phyloP scores from a whole-genome alignment of 805 yeast species.

The Yueomyces sp. region DNA sequence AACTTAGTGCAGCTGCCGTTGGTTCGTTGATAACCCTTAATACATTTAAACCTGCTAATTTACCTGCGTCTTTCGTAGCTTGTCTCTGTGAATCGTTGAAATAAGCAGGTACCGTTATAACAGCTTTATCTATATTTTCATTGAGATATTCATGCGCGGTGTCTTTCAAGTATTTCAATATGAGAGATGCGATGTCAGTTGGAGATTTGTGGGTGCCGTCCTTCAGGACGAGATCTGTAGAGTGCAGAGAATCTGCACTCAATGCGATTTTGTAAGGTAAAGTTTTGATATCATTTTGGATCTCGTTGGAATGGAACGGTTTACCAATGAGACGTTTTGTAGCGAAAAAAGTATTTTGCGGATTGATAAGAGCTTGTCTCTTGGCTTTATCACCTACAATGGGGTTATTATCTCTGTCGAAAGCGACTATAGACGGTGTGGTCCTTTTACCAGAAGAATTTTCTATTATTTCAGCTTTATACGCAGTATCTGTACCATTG shows the following conservation, averaged over 20 bases:
- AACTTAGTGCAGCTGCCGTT: conserved; percentile 76
- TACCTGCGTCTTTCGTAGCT: conserved; percentile 84
- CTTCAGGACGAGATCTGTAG: background rate
- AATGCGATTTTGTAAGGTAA: conserved; percentile 47
- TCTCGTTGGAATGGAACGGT: conserved; percentile 52
- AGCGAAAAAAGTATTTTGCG: conserved; percentile 68
- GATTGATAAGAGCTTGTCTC: conserved; percentile 64
- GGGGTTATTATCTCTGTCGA: conserved; percentile 29
- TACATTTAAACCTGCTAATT: conserved; percentile 61
- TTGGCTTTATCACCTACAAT: conserved; percentile 61
- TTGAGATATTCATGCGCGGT: conserved; percentile 49
- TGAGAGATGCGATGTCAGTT: conserved; percentile 55
- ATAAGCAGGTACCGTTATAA: conserved; percentile 76
- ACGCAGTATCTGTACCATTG: too few species aligned
- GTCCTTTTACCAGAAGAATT: conserved; percentile 58
- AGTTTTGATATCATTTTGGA: conserved; percentile 48
- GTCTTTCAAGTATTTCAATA: conserved; percentile 50
- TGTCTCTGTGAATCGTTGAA: conserved; percentile 76
- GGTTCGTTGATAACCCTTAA: conserved; percentile 73
- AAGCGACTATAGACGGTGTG: conserved; percentile 71
- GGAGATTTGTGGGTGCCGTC: conserved; percentile 41
- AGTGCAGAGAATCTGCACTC: conserved; percentile 21
- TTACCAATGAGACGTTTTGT: conserved; percentile 75
- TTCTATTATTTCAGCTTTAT: conserved; percentile 30
- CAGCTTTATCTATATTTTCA: conserved; percentile 49